phyloP scores from a whole-genome alignment of 768 basidiomycete species.

The Mycena indigotica region DNA sequence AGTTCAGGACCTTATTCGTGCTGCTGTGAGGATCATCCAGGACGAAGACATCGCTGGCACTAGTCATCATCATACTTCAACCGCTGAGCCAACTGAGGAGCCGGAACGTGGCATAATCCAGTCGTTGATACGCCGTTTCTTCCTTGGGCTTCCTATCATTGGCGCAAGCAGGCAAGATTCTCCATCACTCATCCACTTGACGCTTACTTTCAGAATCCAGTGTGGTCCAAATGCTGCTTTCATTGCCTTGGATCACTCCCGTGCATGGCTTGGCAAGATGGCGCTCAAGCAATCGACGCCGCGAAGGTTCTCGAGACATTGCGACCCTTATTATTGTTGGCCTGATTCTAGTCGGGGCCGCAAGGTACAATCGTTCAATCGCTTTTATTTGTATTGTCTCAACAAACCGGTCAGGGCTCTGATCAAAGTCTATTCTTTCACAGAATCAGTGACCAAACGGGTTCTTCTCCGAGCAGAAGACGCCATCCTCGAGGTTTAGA shows the following conservation, averaged over 20 bases:
- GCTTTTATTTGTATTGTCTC: too few relatives aligned
- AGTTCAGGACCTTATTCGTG: conserved; percentile 61
- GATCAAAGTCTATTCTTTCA: conserved; percentile 68
- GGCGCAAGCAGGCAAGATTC: conserved; percentile 60
- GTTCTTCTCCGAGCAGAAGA: conserved; percentile 74
- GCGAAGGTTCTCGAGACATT: conserved; percentile 61
- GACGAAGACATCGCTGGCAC: conserved; percentile 55
- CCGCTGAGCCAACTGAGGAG: conserved; percentile 22
- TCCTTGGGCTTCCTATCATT: conserved; percentile 76
- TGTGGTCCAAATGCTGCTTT: conserved; percentile 69
- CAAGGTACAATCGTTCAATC: conserved; percentile 47
- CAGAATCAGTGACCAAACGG: conserved; percentile 59
- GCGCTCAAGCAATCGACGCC: conserved; percentile 54
- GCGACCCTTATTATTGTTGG: conserved; percentile 66
- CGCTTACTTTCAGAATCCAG: background rate
- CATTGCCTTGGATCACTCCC: conserved; percentile 65
- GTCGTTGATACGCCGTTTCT: conserved; percentile 66
- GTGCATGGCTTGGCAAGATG: conserved; percentile 72
- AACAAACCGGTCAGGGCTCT: too few relatives aligned
- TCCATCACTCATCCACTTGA: background rate
- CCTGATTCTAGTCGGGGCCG: conserved; percentile 62
- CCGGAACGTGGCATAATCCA: conserved; percentile 49
- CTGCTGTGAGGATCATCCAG: conserved; percentile 61
- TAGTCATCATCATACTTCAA: conserved; percentile 24
- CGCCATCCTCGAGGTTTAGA: conserved; percentile 76